Conservation (phyloP, 495 filamentous ascomycete species). For the Podospora pseudocomata region DNA sequence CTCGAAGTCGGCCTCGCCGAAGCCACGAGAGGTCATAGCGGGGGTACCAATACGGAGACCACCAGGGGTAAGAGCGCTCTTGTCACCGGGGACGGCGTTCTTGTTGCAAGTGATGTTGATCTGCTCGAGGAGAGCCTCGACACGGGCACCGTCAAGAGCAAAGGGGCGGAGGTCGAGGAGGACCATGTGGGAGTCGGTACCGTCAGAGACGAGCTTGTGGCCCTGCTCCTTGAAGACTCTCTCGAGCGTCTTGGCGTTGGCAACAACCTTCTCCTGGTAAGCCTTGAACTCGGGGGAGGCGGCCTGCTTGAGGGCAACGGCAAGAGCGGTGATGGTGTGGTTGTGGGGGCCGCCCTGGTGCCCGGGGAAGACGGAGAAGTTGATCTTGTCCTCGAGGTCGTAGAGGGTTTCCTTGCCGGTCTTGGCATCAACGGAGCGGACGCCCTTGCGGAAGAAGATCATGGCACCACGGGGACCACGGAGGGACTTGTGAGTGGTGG, state of each 20-base stretch:
- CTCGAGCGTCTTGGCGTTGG: conserved; percentile 89
- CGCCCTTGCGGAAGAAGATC: conserved; percentile 99
- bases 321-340: conserved; percentile 98
- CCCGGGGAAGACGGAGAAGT: conserved; percentile 98
- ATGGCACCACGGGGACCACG: conserved; percentile 98
- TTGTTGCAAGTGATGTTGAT: conserved; percentile 99
- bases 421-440: conserved; percentile 83
- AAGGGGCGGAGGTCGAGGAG: conserved; percentile 83
- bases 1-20: conserved; percentile 91
- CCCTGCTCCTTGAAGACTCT: conserved; percentile 73
- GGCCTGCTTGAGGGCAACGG: conserved; percentile 95
- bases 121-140: conserved; percentile 94
- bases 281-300: conserved; percentile 88
- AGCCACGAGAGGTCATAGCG: conserved; percentile 93
- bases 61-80: conserved; percentile 89
- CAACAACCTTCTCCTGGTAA: conserved; percentile 90
- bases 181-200: conserved; percentile 98
- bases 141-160: conserved; percentile 84
- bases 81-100: conserved; percentile 97
- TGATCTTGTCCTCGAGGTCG: conserved; percentile 93
- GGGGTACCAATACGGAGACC: conserved; percentile 95
- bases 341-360: conserved; percentile 99
- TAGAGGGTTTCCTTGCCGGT: conserved; percentile 85
- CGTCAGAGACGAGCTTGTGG: conserved; percentile 91
- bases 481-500: conserved; percentile 99